Conservation (phyloP, 257 asterid genomes). For the Phtheirospermum japonicum region DNA sequence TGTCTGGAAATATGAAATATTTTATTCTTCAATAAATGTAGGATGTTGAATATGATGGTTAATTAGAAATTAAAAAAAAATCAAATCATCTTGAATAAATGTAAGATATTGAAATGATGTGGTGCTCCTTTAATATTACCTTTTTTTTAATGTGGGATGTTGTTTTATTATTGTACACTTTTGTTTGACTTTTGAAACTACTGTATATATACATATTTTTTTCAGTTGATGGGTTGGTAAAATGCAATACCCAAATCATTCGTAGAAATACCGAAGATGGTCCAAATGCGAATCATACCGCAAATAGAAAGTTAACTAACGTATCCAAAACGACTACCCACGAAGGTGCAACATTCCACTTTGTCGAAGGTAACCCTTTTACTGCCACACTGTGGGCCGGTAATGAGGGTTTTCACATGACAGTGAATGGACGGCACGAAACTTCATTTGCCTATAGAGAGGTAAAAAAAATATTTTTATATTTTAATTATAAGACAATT, state of each 20-base stretch:
- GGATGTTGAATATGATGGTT: neutral
- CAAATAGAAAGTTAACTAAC: slow-evolving; percentile 38
- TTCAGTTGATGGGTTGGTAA: slow-evolving; percentile 87
- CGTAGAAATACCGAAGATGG: slow-evolving; percentile 35
- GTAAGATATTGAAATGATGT: too few species aligned
- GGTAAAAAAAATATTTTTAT: slow-evolving; percentile 33
- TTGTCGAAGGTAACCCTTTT: slow-evolving; percentile 79
- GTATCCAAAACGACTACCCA: slow-evolving; percentile 51
- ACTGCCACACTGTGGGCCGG: slow-evolving; percentile 96
- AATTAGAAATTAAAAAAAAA: too few species aligned
- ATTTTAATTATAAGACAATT: too few species aligned
- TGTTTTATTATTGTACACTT: neutral
- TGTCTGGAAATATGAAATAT: neutral
- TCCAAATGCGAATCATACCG: slow-evolving; percentile 41
- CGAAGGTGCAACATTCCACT: slow-evolving; percentile 52
- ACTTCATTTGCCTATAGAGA: slow-evolving; percentile 78
- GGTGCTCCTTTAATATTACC: too few species aligned
- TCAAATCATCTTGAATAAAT: too few species aligned
- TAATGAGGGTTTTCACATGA: slow-evolving; percentile 82
- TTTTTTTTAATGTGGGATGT: neutral
- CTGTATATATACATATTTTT: slow-evolving; percentile 7
- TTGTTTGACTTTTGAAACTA: slow-evolving; percentile 19
- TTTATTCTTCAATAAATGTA: neutral
- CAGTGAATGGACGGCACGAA: slow-evolving; percentile 96
- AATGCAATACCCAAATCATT: slow-evolving; percentile 57